A percentile compares a stretch with the other conserved stretches of the same genome.
phyloP scores from a whole-genome alignment of 805 yeast species.

The Metschnikowia chrysomelidarum region DNA sequence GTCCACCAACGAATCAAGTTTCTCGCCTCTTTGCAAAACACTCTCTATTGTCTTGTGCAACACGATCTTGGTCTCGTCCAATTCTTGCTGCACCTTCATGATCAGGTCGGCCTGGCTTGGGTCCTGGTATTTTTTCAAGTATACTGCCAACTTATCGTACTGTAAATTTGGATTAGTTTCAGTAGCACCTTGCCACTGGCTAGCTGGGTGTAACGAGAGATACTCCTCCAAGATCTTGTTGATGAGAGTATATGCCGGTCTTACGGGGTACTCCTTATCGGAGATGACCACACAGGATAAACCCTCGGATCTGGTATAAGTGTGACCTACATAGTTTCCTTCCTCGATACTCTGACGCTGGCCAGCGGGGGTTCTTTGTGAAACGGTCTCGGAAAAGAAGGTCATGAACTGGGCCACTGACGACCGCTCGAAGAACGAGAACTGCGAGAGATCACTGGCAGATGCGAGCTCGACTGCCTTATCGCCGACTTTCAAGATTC shows the following conservation, averaged over 20 bases:
- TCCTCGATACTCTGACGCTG: slow-evolving; percentile 95
- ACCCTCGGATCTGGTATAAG: slow-evolving; percentile 87
- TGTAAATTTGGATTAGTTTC: slow-evolving; percentile 46
- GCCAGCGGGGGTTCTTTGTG: slow-evolving; percentile 82
- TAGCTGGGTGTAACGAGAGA: slow-evolving; percentile 72
- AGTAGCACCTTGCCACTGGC: slow-evolving; percentile 57
- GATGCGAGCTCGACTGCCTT: slow-evolving; percentile 74
- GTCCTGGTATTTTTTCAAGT: slow-evolving; percentile 85
- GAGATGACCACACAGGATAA: slow-evolving; percentile 87
- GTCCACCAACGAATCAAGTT: slow-evolving; percentile 89
- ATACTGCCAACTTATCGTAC: slow-evolving; percentile 62
- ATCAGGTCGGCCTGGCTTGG: slow-evolving; percentile 96
- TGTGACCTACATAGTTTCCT: slow-evolving; percentile 87
- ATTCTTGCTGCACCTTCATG: slow-evolving; percentile 95
- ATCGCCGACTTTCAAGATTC: slow-evolving; percentile 68
- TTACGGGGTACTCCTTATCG: slow-evolving; percentile 93
- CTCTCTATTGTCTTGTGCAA: slow-evolving; percentile 93
- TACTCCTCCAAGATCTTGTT: slow-evolving; percentile 92
- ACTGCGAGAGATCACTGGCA: slow-evolving; percentile 79
- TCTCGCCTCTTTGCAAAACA: slow-evolving; percentile 94
- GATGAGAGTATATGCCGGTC: slow-evolving; percentile 92
- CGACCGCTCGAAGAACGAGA: slow-evolving; percentile 83
- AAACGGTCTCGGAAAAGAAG: slow-evolving; percentile 87
- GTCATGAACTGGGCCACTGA: slow-evolving; percentile 91
- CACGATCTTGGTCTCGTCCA: slow-evolving; percentile 96